A percentile compares a stretch with the other conserved stretches of the same genome.
These are phyloP conservation scores for Mortierella sp. DNA, from an alignment of 371 early-diverging fungal genomes.

Conservation along the genomic window DNA sequence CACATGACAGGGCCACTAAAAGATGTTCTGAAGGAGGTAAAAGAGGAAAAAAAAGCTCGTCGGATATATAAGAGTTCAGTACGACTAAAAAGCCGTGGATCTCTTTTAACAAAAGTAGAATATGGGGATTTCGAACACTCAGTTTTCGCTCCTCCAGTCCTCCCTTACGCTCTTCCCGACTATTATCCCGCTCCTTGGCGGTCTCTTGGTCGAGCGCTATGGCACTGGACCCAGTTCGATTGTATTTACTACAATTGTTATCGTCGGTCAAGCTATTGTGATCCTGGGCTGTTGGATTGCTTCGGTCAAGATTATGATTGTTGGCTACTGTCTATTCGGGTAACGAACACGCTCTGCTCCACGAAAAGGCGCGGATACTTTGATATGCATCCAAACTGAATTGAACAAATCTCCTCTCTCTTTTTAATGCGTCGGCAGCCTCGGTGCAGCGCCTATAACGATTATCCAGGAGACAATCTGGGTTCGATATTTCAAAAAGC, in stretches of 20 bases:
- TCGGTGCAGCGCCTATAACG: conserved; percentile 56
- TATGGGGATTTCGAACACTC: conserved; percentile 55
- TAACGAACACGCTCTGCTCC: conserved; percentile 11
- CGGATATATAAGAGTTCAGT: too few species aligned
- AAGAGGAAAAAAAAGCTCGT: too few species aligned
- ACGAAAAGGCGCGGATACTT: too few species aligned
- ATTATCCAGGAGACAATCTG: conserved; percentile 59
- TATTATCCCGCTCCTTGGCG: conserved; percentile 53
- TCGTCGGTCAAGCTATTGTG: conserved; percentile 47
- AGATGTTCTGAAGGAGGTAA: conserved; percentile 51
- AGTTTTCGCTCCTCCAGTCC: conserved; percentile 55
- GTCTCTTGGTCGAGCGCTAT: conserved; percentile 53
- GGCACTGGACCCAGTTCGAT: conserved; percentile 57
- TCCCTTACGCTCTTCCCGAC: conserved; percentile 56
- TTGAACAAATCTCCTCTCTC: too few species aligned
- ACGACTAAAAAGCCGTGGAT: background rate
- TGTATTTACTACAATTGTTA: conserved; percentile 52
- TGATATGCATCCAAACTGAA: background rate
- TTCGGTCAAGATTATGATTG: conserved; percentile 52
- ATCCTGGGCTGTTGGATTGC: conserved; percentile 52
- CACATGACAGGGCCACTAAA: conserved; percentile 48
- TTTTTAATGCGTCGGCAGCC: conserved; percentile 16
- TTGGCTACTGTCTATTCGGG: conserved; percentile 56
- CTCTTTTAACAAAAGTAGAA: conserved; percentile 19
- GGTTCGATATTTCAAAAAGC: conserved; percentile 55